Percentiles rank a stretch among this genome's conserved stretches.
Evolutionary conservation across 495 filamentous ascomycete species (phyloP).

Genomic region (Lasiosphaeris hirsuta): DNA sequence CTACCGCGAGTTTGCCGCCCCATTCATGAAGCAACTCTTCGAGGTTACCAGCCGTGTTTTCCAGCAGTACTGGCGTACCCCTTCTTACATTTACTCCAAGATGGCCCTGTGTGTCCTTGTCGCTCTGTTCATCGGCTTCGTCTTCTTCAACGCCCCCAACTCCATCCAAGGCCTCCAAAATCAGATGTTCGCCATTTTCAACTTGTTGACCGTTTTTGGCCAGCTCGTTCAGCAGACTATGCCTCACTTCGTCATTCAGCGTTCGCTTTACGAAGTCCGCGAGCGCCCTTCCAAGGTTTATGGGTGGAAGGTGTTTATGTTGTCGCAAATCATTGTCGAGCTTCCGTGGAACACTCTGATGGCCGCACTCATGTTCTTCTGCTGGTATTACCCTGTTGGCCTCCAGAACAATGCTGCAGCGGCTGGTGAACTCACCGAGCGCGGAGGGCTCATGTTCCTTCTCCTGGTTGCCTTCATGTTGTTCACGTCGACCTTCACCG

Average conservation of each 20-base stretch:
- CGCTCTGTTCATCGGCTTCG: slow-evolving; percentile 82
- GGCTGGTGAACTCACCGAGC: slow-evolving; percentile 52
- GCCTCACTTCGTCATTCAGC: slow-evolving; percentile 76
- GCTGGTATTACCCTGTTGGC: slow-evolving; percentile 81
- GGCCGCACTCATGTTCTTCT: slow-evolving; percentile 65
- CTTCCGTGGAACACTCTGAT: slow-evolving; percentile 72
- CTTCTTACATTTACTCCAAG: slow-evolving; percentile 79
- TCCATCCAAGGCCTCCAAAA: slow-evolving; percentile 79
- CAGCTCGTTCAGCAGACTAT: slow-evolving; percentile 79
- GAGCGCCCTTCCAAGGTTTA: slow-evolving; percentile 84
- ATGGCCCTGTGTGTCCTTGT: slow-evolving; percentile 53
- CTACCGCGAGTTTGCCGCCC: slow-evolving; percentile 55
- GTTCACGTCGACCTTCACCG: slow-evolving; percentile 67
- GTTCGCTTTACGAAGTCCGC: slow-evolving; percentile 77
- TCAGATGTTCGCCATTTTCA: slow-evolving; percentile 83
- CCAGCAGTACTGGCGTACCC: slow-evolving; percentile 87
- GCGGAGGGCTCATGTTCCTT: slow-evolving; percentile 65
- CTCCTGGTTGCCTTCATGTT: slow-evolving; percentile 62
- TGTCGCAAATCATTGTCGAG: slow-evolving; percentile 72
- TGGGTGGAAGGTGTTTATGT: slow-evolving; percentile 77
- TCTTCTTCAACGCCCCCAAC: slow-evolving; percentile 71
- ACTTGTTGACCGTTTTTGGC: slow-evolving; percentile 73
- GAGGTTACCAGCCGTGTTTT: slow-evolving; percentile 65
- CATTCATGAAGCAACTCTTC: slow-evolving; percentile 51
- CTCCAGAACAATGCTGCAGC: slow-evolving; percentile 65